Base-by-base conservation (phyloP, 2,329 filamentous ascomycete genomes). In the Xylaria sp. region DNA sequence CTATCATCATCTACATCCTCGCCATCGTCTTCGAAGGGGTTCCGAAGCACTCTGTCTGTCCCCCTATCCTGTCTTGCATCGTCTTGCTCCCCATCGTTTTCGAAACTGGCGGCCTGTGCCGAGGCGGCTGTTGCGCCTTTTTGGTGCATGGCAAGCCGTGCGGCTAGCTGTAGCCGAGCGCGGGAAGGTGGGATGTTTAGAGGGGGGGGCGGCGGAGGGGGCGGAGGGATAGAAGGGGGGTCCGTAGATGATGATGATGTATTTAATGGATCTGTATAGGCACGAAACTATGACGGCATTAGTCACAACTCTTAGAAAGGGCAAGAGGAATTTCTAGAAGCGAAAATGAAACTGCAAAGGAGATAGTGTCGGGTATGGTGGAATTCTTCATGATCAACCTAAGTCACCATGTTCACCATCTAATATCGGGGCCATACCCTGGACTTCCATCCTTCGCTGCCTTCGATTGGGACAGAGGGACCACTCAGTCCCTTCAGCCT, bases 91-190 rank as follows among this genome's bases (percentile, higher is more conserved):
- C 80, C 79, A 2, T 79, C 80, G 28, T 80, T 80, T 28, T 83
- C 83, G 8, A 81, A 78, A 3, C 78, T 78, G 13, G 79, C 78
- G 67, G 81, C 73, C 65, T 80, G 78, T 28, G 80, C 72, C 1
- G 80, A 80, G 1, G 84, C 75, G 1, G 81, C 81, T 28, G 83
- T 80, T 6, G 84, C 81, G 72, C 89, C 88, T 78, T 93, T 91
- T 72, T 90, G 88, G 72, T 93, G 91, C 80, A 91, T 88, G 2
- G 93, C 88, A 75, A 98, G 85, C 13, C 94, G 89, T 13, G 93
- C 92, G n/a, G 94, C 94, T n/a, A 98, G 87, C 79, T 97, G 93
- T 63, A 93, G 86, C 59, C 95, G 89, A 8, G 95, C 95, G 60
- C 95, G 89, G 8, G 93, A 97, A 2, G 95, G 94, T 0, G 92